A percentile compares a stretch with the other conserved stretches of the same genome.
These are phyloP conservation scores for Artemisia tridentata DNA, from an alignment of 129 eudicot genomes.

Conservation along the genomic window DNA sequence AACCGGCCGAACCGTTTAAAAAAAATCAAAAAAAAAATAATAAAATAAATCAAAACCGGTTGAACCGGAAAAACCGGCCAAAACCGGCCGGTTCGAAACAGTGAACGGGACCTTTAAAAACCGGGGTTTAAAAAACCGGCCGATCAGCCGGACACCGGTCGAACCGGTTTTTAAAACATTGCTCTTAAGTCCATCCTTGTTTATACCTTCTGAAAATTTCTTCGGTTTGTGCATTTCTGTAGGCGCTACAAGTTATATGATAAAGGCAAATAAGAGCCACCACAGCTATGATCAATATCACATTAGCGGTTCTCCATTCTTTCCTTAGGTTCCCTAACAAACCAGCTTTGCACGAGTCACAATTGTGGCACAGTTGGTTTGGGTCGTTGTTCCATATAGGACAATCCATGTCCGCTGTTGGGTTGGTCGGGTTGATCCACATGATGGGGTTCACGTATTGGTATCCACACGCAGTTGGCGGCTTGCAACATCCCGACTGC, in stretches of 20 bases:
- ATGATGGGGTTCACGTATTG: slow-evolving; percentile 81
- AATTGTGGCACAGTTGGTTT: slow-evolving; percentile 68
- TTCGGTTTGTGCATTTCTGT: slow-evolving; percentile 73
- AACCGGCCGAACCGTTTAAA: no score
- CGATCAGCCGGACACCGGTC: no score
- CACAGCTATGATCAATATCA: slow-evolving; percentile 61
- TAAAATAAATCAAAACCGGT: no score
- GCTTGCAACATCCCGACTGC: slow-evolving; percentile 99
- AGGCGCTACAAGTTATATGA: slow-evolving; percentile 85
- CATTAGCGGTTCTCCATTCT: slow-evolving; percentile 88
- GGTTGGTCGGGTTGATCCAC: slow-evolving; percentile 76
- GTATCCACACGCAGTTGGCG: slow-evolving; percentile 81
- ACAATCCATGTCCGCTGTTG: slow-evolving; percentile 65
- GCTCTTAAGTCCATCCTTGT: slow-evolving; percentile 62
- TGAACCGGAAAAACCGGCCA: no score
- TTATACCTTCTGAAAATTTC: slow-evolving; percentile 65
- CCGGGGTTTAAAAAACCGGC: no score
- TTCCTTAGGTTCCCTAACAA: slow-evolving; percentile 77
- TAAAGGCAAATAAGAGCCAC: slow-evolving; percentile 82
- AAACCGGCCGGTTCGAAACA: no score
- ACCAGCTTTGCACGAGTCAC: slow-evolving; percentile 92
- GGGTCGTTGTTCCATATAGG: slow-evolving; percentile 82
- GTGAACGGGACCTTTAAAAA: no score
- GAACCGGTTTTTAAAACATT: no score
- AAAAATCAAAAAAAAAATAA: no score